phyloP scores from a whole-genome alignment of 257 asterid species.

The Marsdenia floribunda region DNA sequence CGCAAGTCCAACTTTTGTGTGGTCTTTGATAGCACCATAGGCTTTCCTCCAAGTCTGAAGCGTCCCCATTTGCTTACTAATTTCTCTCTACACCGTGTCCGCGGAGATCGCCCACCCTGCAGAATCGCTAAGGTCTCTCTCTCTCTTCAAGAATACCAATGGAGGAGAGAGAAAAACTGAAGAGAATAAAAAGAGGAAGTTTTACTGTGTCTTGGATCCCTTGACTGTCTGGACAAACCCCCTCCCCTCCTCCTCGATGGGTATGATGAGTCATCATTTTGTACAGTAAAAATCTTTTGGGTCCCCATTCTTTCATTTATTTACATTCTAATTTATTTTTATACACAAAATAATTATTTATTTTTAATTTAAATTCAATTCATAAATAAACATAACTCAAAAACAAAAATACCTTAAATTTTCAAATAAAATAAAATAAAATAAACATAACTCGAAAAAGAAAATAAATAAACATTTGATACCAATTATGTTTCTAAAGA shows the following conservation, averaged over 20 bases:
- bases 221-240: neutral
- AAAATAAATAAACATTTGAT: no score
- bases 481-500: no score
- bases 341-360: neutral
- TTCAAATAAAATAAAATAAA: no score
- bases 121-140: neutral
- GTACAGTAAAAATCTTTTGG: neutral
- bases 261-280: constrained; percentile 15
- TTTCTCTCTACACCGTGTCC: constrained; percentile 15
- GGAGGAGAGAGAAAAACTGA: constrained; percentile 1
- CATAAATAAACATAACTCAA: neutral
- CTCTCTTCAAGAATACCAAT: neutral
- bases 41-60: constrained; percentile 81
- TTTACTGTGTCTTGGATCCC: constrained; percentile 5
- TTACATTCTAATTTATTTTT: neutral
- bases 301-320: neutral
- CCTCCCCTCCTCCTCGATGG: neutral
- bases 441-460: no score
- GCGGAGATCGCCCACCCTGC: constrained; percentile 13
- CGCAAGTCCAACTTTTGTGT: constrained; percentile 84
- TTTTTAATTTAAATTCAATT: neutral
- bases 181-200: neutral
- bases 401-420: no score
- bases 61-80: constrained; percentile 48
- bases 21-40: constrained; percentile 85